Percentiles rank a stretch among this genome's conserved stretches.
Conservation (phyloP, 352 stramenopile genomes). For the Pythium monospermum region DNA sequence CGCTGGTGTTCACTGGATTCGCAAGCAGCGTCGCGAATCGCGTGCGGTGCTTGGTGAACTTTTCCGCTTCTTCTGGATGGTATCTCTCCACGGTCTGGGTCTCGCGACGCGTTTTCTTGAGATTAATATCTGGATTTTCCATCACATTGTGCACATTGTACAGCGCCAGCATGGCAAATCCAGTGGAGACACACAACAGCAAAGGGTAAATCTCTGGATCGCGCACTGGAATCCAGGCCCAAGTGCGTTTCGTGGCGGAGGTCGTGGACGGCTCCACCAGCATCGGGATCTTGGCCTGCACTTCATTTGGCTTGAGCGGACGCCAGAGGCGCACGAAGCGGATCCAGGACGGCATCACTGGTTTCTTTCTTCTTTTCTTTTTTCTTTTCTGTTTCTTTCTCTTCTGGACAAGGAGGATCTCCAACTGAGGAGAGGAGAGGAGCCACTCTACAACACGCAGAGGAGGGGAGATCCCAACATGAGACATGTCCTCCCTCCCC, state of each 20-base stretch:
- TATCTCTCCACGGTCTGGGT: constrained; percentile 26
- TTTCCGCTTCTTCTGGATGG: constrained; percentile 20
- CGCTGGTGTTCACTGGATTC: constrained; percentile 24
- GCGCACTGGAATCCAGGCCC: constrained; percentile 23
- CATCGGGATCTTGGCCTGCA: constrained; percentile 41
- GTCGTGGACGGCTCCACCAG: constrained; percentile 14
- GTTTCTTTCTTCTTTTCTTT: too few species aligned
- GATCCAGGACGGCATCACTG: constrained; percentile 25
- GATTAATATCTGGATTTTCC: constrained; percentile 27
- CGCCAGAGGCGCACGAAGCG: constrained; percentile 21
- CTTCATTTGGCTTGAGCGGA: constrained; percentile 25
- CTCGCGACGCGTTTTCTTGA: constrained; percentile 30
- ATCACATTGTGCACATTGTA: constrained; percentile 30
- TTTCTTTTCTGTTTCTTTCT: too few species aligned
- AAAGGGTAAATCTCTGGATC: constrained; percentile 39
- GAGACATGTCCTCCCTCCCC: too few species aligned
- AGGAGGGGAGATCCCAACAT: too few species aligned
- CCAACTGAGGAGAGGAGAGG: too few species aligned
- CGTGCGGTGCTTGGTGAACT: constrained; percentile 23
- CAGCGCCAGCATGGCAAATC: constrained; percentile 21
- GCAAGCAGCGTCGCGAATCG: constrained; percentile 21
- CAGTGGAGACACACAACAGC: constrained; percentile 23
- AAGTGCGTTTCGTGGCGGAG: constrained; percentile 18
- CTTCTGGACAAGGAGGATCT: too few species aligned
- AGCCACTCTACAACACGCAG: too few species aligned